Evolutionary conservation across 1,284 basidiomycete species (phyloP).

Genomic region (Ustilago bromivora): DNA sequence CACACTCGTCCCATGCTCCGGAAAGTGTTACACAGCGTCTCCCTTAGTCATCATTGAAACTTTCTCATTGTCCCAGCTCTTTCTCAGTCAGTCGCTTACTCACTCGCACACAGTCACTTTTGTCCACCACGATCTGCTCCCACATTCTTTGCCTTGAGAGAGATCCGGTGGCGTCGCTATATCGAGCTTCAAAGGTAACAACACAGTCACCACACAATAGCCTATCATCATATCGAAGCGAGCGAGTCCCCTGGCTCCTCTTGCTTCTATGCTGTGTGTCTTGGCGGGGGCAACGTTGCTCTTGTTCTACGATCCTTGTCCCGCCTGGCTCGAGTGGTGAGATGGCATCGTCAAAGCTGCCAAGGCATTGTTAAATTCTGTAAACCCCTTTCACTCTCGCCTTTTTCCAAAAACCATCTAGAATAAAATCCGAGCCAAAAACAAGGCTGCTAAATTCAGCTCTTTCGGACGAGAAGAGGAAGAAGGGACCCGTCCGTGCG

Average conservation of each 20-base stretch:
- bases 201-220: background rate
- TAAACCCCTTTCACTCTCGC: background rate
- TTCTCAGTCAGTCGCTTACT: background rate
- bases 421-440: background rate
- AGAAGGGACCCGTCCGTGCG: background rate
- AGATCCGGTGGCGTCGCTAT: background rate
- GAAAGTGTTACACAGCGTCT: background rate
- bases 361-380: background rate
- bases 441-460: background rate
- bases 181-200: background rate
- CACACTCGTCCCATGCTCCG: too few relatives aligned
- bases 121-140: background rate
- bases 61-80: constrained; percentile 13
- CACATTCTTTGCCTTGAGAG: background rate
- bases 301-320: too few relatives aligned
- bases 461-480: constrained; percentile 5
- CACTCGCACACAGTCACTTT: background rate
- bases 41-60: constrained; percentile 18
- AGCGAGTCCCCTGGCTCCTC: background rate
- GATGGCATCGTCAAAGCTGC: too few relatives aligned
- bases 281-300: background rate
- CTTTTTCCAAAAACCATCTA: background rate
- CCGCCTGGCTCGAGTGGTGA: too few relatives aligned
- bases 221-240: constrained; percentile 1
- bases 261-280: background rate